These are phyloP conservation scores for Medicago lupulina DNA, from an alignment of 306 rosid genomes.

Conservation along the genomic window DNA sequence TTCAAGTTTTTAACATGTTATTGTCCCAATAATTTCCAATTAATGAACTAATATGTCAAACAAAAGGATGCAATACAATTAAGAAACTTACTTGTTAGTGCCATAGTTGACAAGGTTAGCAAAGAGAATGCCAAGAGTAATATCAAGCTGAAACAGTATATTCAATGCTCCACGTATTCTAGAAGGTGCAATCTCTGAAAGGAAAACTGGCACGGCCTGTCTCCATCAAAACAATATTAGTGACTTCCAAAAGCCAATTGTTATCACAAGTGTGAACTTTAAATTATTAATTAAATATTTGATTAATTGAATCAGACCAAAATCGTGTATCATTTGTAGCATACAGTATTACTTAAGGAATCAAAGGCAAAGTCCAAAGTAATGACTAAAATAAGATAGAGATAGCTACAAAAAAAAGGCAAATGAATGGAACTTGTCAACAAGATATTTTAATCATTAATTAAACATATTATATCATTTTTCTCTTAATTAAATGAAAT, in stretches of 20 bases:
- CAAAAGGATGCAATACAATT: background rate
- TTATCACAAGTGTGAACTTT: conserved; percentile 7
- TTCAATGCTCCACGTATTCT: conserved; percentile 93
- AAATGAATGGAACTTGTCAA: conserved; percentile 21
- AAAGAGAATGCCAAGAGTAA: conserved; percentile 89
- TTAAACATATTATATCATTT: background rate
- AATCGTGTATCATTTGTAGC: conserved; percentile 12
- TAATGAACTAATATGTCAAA: background rate
- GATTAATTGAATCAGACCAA: conserved; percentile 13
- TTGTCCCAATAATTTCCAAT: background rate
- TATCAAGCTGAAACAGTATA: conserved; percentile 79
- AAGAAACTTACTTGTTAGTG: conserved; percentile 64
- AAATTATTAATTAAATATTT: conserved; percentile 8
- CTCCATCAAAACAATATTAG: background rate
- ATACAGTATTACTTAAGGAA: conserved; percentile 1
- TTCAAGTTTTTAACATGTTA: too few species aligned
- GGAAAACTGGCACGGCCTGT: conserved; percentile 93
- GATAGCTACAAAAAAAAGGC: background rate
- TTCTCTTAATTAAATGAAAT: conserved; percentile 5
- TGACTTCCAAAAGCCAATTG: conserved; percentile 31
- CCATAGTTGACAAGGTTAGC: conserved; percentile 78
- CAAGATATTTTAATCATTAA: conserved; percentile 17
- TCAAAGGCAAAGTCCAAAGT: conserved; percentile 35
- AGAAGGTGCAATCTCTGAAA: conserved; percentile 92
- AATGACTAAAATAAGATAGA: conserved; percentile 20